Conservation (phyloP, 2,329 filamentous ascomycete species). For the Pseudogymnoascus sp. region DNA sequence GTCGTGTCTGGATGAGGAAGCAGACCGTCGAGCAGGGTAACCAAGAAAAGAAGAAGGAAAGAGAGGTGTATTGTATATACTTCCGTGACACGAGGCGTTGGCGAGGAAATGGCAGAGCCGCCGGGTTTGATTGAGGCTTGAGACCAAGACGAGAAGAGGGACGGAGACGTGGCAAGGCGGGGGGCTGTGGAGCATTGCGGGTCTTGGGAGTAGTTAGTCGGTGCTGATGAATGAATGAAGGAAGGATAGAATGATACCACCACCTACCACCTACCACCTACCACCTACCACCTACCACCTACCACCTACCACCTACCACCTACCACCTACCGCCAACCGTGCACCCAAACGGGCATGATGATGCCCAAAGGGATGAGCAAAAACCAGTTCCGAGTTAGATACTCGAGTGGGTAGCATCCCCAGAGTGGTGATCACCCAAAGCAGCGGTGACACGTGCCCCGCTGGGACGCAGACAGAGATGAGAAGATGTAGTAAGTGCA, state of each 20-base stretch:
- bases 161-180: slow-evolving; percentile 4
- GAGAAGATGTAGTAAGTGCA: background rate
- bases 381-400: background rate
- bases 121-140: slow-evolving; percentile 6
- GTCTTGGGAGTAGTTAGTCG: background rate
- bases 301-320: background rate
- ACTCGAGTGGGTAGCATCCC: slow-evolving; percentile 1
- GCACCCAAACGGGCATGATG: background rate
- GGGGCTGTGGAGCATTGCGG: background rate
- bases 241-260: too few relatives aligned
- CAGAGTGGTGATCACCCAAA: background rate
- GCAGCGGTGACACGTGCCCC: slow-evolving; percentile 6
- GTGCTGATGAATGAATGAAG: background rate
- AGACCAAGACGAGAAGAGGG: background rate
- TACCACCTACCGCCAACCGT: background rate
- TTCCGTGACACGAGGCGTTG: background rate
- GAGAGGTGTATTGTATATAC: background rate
- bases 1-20: background rate
- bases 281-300: background rate
- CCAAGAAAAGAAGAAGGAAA: background rate
- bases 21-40: background rate
- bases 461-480: background rate
- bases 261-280: background rate
- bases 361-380: background rate
- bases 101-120: background rate